Conservation (phyloP, 2,329 filamentous ascomycete species). For the Lecanicillium sp. region DNA sequence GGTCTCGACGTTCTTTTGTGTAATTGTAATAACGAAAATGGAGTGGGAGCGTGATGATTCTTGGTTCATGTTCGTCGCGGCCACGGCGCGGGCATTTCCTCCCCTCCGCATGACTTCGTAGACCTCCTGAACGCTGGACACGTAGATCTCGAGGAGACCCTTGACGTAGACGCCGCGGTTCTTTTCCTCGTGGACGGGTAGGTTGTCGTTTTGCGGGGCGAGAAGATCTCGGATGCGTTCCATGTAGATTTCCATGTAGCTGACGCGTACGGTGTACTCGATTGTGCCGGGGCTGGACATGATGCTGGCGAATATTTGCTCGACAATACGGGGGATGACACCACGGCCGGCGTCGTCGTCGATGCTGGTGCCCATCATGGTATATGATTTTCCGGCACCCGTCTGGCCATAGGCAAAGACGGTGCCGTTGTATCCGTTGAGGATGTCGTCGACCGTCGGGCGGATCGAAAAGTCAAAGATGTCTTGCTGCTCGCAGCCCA, state of each 20-base stretch:
- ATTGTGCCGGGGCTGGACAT: constrained; percentile 86
- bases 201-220: constrained; percentile 87
- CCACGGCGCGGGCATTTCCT: constrained; percentile 81
- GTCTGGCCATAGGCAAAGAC: constrained; percentile 99
- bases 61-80: constrained; percentile 98
- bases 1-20: constrained; percentile 95
- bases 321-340: constrained; percentile 93
- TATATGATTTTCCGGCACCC: constrained; percentile 96
- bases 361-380: constrained; percentile 79
- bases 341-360: constrained; percentile 81
- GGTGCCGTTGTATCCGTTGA: constrained; percentile 98
- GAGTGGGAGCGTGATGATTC: constrained; percentile 97
- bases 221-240: constrained; percentile 93
- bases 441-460: constrained; percentile 91
- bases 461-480: constrained; percentile 98
- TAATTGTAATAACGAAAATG: constrained; percentile 94
- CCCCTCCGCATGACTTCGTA: constrained; percentile 95
- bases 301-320: constrained; percentile 96
- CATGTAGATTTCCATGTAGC: constrained; percentile 99
- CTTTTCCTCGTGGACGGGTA: constrained; percentile 98
- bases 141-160: constrained; percentile 88
- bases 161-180: constrained; percentile 95
- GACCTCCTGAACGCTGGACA: constrained; percentile 90
- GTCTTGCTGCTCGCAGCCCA: constrained; percentile 81
- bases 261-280: constrained; percentile 97